Evolutionary conservation across 352 stramenopile species (phyloP).

Genomic region (Globisporangium megalacanthum): DNA sequence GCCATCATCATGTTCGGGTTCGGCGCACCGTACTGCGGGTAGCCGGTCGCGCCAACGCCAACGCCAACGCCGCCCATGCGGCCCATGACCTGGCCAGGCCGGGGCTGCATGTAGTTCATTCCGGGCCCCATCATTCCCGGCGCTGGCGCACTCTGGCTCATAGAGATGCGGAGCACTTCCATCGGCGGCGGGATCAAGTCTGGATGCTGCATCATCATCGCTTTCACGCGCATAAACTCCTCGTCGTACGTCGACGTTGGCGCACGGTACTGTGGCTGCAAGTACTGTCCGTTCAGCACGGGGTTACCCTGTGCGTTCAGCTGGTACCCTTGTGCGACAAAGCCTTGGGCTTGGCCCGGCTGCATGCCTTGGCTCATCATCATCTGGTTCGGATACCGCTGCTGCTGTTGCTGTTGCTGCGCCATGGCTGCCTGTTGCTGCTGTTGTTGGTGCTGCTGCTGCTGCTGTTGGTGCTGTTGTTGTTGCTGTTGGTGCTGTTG

Average conservation of each 20-base stretch:
- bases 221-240: slow-evolving; percentile 83
- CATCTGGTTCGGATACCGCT: slow-evolving; percentile 65
- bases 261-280: slow-evolving; percentile 59
- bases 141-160: slow-evolving; percentile 55
- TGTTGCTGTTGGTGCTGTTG: slow-evolving; percentile 21
- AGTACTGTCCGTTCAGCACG: slow-evolving; percentile 46
- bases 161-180: slow-evolving; percentile 83
- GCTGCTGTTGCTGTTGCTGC: slow-evolving; percentile 23
- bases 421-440: slow-evolving; percentile 27
- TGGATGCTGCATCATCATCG: slow-evolving; percentile 86
- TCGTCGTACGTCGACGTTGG: slow-evolving; percentile 76
- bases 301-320: slow-evolving; percentile 46
- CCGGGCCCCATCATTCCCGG: slow-evolving; percentile 59
- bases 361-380: slow-evolving; percentile 61
- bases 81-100: slow-evolving; percentile 54
- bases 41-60: slow-evolving; percentile 34
- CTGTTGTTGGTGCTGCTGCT: background rate
- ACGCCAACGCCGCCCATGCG: background rate
- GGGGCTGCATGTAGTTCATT: slow-evolving; percentile 61
- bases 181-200: slow-evolving; percentile 83
- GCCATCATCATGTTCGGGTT: slow-evolving; percentile 71
- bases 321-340: slow-evolving; percentile 47
- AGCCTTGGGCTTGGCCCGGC: slow-evolving; percentile 19
- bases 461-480: slow-evolving; percentile 31
- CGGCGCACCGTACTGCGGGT: slow-evolving; percentile 48